Evolutionary conservation across 1,284 basidiomycete species (phyloP).

Genomic region (Ustilago loliicola): DNA sequence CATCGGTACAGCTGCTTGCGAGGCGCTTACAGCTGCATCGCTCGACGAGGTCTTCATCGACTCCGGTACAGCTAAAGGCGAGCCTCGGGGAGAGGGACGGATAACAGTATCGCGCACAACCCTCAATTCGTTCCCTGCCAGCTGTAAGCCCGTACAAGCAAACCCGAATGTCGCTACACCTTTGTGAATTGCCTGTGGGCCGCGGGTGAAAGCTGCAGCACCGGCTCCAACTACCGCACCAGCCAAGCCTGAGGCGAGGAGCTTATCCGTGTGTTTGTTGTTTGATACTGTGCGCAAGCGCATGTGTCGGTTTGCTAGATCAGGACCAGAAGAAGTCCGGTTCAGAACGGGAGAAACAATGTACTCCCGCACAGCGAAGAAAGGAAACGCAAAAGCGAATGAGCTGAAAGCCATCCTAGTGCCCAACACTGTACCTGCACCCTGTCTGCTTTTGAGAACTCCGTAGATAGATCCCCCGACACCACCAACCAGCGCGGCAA

Average conservation of each 20-base stretch:
- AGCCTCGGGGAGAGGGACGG: conserved; percentile 6
- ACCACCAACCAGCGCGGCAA: conserved; percentile 38
- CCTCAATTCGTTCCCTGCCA: conserved; percentile 48
- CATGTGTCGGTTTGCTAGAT: conserved; percentile 36
- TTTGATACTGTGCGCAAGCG: conserved; percentile 15
- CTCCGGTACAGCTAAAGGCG: conserved; percentile 1
- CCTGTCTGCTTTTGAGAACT: conserved; percentile 36
- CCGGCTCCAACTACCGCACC: conserved; percentile 47
- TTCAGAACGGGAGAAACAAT: conserved; percentile 39
- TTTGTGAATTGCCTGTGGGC: conserved; percentile 24
- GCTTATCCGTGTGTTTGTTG: conserved; percentile 41
- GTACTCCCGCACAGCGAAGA: conserved; percentile 53
- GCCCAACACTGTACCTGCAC: conserved; percentile 40
- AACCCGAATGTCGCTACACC: conserved; percentile 45
- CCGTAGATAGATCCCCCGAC: conserved; percentile 46
- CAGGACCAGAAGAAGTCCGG: conserved; percentile 38
- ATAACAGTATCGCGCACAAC: conserved; percentile 32
- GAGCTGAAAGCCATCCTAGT: conserved; percentile 40
- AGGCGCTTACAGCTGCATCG: conserved; percentile 14
- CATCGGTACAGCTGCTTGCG: conserved; percentile 16
- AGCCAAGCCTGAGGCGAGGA: conserved; percentile 36
- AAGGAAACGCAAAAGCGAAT: conserved; percentile 51
- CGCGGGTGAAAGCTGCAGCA: conserved; percentile 26
- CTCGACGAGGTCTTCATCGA: background rate
- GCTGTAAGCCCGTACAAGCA: conserved; percentile 37